These are phyloP conservation scores for Penicillium atrosanguineum DNA, from an alignment of 495 filamentous ascomycete genomes.

Conservation along the genomic window DNA sequence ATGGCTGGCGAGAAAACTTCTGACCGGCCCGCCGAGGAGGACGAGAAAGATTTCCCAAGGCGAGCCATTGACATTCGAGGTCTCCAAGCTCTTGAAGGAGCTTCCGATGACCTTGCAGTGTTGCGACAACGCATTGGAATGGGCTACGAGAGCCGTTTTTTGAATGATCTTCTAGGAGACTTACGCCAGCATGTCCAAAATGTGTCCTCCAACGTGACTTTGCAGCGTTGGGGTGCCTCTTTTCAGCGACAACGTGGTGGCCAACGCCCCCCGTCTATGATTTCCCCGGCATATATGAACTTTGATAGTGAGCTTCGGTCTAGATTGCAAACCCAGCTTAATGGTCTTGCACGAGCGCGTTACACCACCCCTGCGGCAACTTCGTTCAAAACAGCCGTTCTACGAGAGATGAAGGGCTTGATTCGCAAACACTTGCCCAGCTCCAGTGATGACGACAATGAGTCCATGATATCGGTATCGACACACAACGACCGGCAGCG, in stretches of 20 bases:
- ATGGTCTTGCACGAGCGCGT: conserved; percentile 74
- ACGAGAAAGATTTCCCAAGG: conserved; percentile 19
- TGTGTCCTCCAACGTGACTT: conserved; percentile 67
- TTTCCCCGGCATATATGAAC: conserved; percentile 70
- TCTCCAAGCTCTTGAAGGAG: conserved; percentile 76
- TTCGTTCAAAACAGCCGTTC: conserved; percentile 80
- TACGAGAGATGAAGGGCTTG: conserved; percentile 82
- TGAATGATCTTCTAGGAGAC: conserved; percentile 75
- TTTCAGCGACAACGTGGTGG: conserved; percentile 63
- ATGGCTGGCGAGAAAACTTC: conserved; percentile 63
- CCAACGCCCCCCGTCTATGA: conserved; percentile 62
- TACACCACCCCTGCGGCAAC: conserved; percentile 76
- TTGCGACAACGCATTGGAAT: conserved; percentile 80
- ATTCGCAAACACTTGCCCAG: conserved; percentile 85
- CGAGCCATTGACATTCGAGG: conserved; percentile 67
- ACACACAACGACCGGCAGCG: conserved; percentile 70
- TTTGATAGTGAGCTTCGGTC: conserved; percentile 65
- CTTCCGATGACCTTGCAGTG: conserved; percentile 69
- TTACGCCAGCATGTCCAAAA: conserved; percentile 76
- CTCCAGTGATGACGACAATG: conserved; percentile 88
- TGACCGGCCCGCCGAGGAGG: conserved; percentile 19
- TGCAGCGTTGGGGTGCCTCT: conserved; percentile 70
- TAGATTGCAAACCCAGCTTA: conserved; percentile 63
- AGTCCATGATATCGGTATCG: conserved; percentile 84
- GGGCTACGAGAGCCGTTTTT: conserved; percentile 77